These are phyloP conservation scores for Yamadazyma insecticola DNA, from an alignment of 805 yeast species.

Conservation along the genomic window DNA sequence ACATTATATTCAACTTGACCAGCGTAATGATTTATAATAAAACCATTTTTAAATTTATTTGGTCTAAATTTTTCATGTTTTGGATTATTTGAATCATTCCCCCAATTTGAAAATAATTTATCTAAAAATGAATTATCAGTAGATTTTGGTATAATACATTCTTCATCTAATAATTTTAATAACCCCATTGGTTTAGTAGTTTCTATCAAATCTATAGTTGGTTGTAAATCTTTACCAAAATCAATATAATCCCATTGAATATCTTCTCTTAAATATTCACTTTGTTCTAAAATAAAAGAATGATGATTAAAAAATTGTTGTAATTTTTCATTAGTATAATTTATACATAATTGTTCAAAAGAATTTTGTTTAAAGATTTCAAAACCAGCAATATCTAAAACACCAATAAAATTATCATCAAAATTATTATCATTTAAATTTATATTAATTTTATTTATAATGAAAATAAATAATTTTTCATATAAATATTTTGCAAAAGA, in stretches of 20 bases:
- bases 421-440: constrained; percentile 39
- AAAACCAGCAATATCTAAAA: constrained; percentile 59
- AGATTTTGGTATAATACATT: constrained; percentile 90
- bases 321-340: constrained; percentile 55
- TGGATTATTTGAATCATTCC: constrained; percentile 34
- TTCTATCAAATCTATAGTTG: constrained; percentile 90
- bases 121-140: constrained; percentile 79
- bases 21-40: constrained; percentile 87
- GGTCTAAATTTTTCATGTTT: constrained; percentile 56
- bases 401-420: constrained; percentile 45
- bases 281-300: constrained; percentile 56
- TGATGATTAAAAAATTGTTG: constrained; percentile 63
- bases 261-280: constrained; percentile 55
- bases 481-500: constrained; percentile 85
- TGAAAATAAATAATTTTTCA: constrained; percentile 73
- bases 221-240: constrained; percentile 91
- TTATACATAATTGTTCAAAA: constrained; percentile 58
- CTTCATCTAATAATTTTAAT: constrained; percentile 85
- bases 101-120: constrained; percentile 66
- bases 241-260: constrained; percentile 76
- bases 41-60: constrained; percentile 71
- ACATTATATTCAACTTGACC: constrained; percentile 92
- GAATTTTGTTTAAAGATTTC: constrained; percentile 56
- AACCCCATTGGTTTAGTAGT: constrained; percentile 63
- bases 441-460: constrained; percentile 72